Base-by-base conservation (phyloP, 441 rosid genomes). In the Pelargonium fulgidum region DNA sequence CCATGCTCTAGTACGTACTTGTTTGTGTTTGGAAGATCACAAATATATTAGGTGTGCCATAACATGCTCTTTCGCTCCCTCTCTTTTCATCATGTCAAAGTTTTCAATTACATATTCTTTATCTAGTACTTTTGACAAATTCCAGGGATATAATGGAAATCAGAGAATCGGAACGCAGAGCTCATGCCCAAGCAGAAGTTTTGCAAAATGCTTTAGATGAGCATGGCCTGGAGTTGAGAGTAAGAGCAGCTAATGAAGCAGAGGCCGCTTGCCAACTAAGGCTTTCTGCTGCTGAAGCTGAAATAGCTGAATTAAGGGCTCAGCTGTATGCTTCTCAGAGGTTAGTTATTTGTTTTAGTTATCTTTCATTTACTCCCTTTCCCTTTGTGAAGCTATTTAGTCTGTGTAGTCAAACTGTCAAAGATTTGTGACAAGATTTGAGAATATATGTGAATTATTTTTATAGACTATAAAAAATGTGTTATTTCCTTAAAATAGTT, bases 211-310 rank as follows among this genome's bases (percentile, higher is more conserved):
- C 87, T 67, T 80, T 94, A 69, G 94, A 89, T 70, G 98, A 94
- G 76, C 97, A 94, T 79, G 81, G 89, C 81, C 83, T 92, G 41
- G 96, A 94, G 82, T 75, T 94, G 84, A 87, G 99, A 84, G 97
- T 92, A 71, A 90, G 84, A 84, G 99, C 98, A 62, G 99, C 99
- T 76, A 86, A 86, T 70, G 97, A 92, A 81, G 89, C 96, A 42
- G 94, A 90, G 77, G 87, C 81, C 82, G 97, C 97, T 65, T 92
- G 98, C 81, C 94, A 85, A 72, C 84, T 80, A 82, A 88, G 99
- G 79, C 98, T 94, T 80, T 82, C 84, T 68, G 82, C 77, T 64
- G 88, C 97, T 56, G 90, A 90, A 87, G 93, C 89, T 79, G 97
- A 94, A 85, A 90, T 90, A 76, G 80, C 83, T 72, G 93, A 85